Base-by-base conservation (phyloP, 1,139 yeast genomes). In the Yamadazyma diddensiae region DNA sequence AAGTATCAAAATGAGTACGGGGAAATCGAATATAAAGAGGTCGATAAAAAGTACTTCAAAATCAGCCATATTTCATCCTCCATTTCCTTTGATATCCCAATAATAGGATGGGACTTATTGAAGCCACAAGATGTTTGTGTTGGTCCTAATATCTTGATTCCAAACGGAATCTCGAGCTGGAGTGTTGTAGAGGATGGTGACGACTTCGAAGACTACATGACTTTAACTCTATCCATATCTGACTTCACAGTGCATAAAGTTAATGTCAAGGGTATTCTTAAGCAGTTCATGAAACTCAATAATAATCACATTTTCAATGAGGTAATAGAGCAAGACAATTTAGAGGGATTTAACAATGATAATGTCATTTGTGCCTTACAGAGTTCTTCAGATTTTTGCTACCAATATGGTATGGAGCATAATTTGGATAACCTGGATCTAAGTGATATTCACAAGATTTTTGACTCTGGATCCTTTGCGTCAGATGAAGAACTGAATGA, bases 131-230 rank as follows among this genome's bases (percentile, higher is more conserved):
- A 51, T 4, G 38, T 56, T 7, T 63, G 70, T 40, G 41, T 29
- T 5, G 57, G 59, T 17, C 59, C 57, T 15, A 60, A 59, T 37
- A 60, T 55, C 4, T 46, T 65, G 27, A 59, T 65, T 24, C 70
- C 71, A 3, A 65, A 64, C 43, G 69, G 69, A 4, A 50, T 65
- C 13, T 53, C 67, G 2, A 38, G 42, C n/a, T 62, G 68, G 68
- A 45, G 37, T 6, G n/a, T 45, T 42, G 10, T 28, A 8, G 18
- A 21, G 8, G 30, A 18, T 3, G 26, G 41, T 28, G 23, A 27
- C 3, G 13, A 11, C 8, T 31, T 45, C 9, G 52, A 53, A 2
- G 71, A 65, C 41, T 47, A 50, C 25, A 21, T 62, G 38, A 53
- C 68, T 1, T 38, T 65, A 27, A 41, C 63, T 17, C 42, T 62